A percentile compares a stretch with the other conserved stretches of the same genome.
These are phyloP conservation scores for Scutellaria galericulata DNA, from an alignment of 257 asterid species.

Conservation along the genomic window DNA sequence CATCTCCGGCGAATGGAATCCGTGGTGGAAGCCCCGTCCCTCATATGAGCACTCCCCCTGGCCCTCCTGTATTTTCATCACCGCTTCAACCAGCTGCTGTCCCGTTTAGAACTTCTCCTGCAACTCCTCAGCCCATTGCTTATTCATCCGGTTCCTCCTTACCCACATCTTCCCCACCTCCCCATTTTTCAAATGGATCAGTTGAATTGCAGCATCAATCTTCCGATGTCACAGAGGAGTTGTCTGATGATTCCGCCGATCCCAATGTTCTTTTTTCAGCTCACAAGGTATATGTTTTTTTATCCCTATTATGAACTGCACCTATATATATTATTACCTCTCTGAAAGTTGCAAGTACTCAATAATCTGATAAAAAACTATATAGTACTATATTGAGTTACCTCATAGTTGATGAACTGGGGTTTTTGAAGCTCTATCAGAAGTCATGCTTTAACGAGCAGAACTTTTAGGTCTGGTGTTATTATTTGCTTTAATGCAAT, in stretches of 20 bases:
- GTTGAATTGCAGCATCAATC: constrained; percentile 63
- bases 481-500: background rate
- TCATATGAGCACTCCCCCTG: constrained; percentile 94
- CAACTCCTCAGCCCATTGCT: constrained; percentile 90
- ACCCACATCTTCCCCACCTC: constrained; percentile 77
- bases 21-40: constrained; percentile 66
- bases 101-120: constrained; percentile 95
- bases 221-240: constrained; percentile 61
- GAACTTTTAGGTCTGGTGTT: constrained; percentile 1
- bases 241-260: constrained; percentile 49
- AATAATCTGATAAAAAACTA: background rate
- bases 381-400: background rate
- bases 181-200: constrained; percentile 69
- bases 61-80: constrained; percentile 93
- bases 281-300: constrained; percentile 74
- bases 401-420: constrained; percentile 16
- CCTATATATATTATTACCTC: background rate
- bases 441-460: background rate
- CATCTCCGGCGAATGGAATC: constrained; percentile 68
- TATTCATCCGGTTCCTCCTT: constrained; percentile 75
- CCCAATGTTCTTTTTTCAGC: constrained; percentile 89
- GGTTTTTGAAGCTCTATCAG: constrained; percentile 8
- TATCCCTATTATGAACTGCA: constrained; percentile 1
- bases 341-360: constrained; percentile 6
- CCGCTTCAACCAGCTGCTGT: constrained; percentile 97